Base-by-base conservation (phyloP, 441 rosid genomes). In the Erysimum pusillum region DNA sequence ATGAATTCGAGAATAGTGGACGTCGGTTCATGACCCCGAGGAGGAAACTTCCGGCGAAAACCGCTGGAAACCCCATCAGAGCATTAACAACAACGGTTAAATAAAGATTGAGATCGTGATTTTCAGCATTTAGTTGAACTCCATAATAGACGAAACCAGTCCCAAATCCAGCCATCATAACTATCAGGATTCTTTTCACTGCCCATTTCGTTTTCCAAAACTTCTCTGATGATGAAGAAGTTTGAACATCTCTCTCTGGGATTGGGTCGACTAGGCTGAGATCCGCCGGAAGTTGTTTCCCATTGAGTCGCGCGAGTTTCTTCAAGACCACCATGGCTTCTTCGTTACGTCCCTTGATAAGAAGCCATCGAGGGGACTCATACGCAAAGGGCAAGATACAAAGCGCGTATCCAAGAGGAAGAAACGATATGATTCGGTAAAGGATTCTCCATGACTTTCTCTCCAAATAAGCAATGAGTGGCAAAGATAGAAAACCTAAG, bases 321-420 rank as follows among this genome's bases (percentile, higher is more conserved):
- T 76, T 82, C 74, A 92, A 56, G 1, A 85, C 83, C n/a, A 65
- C 78, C 28, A 90, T 76, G 0, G 93, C 91, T 79, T 92, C 93
- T 63, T 75, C 76, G 35, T 62, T 75, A 17, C 82, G 75, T 25
- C 91, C 95, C 48, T 68, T 80, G 12, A 84, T 78, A 1, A 82
- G 80, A 41, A 92, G 86, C 96, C 96, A 92, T 3, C 97, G 87
- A 25, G 97, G 92, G 0, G 96, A 92, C 65, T 92, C 96, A 0
- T 87, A 84, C 0, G 85, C 85, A 0, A 86, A 86, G 2, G 88
- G 89, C 18, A 84, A 62, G 7, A 87, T 70, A 0, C 86, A 25
- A 22, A 83, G 2, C 7, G 87, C 80, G 58, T 90, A 92, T 4
- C 62, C 58, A 14, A 84, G 76, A 14, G 97, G 93, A 8, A 81